Conservation (phyloP, 371 early-diverging fungal species). For the Mucor circinelloides region DNA sequence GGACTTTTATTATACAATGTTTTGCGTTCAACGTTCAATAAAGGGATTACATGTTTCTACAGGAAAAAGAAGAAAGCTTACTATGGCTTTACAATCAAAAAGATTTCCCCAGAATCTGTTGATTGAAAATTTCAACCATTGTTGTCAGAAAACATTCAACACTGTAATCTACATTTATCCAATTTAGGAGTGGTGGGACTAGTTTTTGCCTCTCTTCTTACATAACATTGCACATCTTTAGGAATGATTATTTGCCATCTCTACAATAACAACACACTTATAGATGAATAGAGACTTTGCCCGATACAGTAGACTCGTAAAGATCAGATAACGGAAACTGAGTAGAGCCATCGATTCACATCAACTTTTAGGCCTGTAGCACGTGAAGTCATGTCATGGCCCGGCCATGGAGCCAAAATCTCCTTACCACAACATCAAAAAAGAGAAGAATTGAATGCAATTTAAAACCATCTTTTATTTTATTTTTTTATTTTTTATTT, state of each 20-base stretch:
- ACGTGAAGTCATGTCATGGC: not conserved
- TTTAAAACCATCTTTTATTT: not conserved
- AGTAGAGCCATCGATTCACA: not conserved
- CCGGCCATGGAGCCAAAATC: not conserved
- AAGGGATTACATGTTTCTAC: too few relatives aligned
- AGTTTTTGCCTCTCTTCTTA: not conserved
- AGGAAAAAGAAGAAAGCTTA: too few relatives aligned
- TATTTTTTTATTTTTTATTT: not conserved
- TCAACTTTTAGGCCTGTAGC: not conserved
- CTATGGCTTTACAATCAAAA: too few relatives aligned
- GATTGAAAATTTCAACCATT: too few relatives aligned
- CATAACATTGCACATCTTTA: not conserved
- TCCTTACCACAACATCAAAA: not conserved
- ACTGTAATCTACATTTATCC: not conserved
- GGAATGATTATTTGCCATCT: not conserved
- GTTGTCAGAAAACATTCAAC: too few relatives aligned
- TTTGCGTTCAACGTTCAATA: too few relatives aligned
- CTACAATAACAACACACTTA: not conserved
- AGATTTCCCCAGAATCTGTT: too few relatives aligned
- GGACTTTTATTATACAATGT: too few relatives aligned
- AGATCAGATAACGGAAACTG: not conserved
- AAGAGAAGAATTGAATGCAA: not conserved
- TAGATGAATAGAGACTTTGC: not conserved
- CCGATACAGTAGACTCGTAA: not conserved
- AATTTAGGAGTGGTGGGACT: not conserved